Evolutionary conservation across 2,329 filamentous ascomycete species (phyloP).

Genomic region (Ophiognomonia clavigignenti-juglandacearum): DNA sequence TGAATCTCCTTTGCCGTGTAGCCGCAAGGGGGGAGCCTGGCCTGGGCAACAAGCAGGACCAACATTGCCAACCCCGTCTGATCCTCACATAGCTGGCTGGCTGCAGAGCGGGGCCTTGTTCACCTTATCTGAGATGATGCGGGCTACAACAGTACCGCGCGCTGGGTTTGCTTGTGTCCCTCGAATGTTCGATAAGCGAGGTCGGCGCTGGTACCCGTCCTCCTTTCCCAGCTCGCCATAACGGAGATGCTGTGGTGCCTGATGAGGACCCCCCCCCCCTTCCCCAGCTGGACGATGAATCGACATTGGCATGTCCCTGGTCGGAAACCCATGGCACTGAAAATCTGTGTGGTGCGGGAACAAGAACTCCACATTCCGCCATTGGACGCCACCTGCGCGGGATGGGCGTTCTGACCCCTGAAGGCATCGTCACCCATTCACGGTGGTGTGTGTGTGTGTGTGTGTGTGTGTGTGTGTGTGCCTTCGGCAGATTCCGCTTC

Average conservation of each 20-base stretch:
- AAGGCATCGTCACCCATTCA: background rate
- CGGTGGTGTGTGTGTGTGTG: too few relatives aligned
- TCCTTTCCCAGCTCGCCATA: background rate
- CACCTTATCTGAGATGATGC: constrained; percentile 18
- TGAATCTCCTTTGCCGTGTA: constrained; percentile 1
- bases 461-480: too few relatives aligned
- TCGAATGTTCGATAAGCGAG: constrained; percentile 8
- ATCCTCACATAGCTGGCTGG: constrained; percentile 2
- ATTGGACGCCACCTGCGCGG: constrained; percentile 1
- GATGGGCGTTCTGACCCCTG: background rate
- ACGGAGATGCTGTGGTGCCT: background rate
- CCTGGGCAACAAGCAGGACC: constrained; percentile 5
- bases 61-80: background rate
- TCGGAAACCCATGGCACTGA: background rate
- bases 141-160: background rate
- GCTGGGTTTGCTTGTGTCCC: background rate
- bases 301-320: background rate
- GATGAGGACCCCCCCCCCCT: background rate
- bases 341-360: background rate
- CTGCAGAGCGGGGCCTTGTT: constrained; percentile 8
- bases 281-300: background rate
- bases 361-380: background rate
- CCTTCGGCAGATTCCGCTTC: background rate
- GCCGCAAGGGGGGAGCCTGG: background rate
- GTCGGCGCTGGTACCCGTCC: constrained; percentile 3